Conservation (phyloP, 495 filamentous ascomycete genomes). For the Gamarada debralockiae region DNA sequence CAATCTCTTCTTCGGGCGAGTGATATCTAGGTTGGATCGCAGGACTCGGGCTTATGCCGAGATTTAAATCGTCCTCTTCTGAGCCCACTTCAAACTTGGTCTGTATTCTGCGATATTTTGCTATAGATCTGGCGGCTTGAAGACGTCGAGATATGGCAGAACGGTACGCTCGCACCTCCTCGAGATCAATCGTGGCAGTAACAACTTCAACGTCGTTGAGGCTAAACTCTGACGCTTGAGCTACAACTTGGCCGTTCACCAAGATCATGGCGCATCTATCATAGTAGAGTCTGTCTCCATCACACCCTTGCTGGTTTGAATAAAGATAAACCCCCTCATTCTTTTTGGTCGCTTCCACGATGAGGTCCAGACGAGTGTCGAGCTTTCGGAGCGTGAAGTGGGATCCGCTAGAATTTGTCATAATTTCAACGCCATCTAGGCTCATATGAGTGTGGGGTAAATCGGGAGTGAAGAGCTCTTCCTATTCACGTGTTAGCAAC, state of each 20-base stretch:
- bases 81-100: background rate
- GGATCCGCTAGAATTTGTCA: conserved; percentile 72
- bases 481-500: no score
- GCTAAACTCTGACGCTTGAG: conserved; percentile 54
- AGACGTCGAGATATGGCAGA: conserved; percentile 33
- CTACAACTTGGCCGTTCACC: conserved; percentile 67
- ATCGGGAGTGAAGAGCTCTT: conserved; percentile 72
- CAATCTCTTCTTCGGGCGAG: conserved; percentile 67
- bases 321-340: conserved; percentile 78
- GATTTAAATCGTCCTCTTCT: conserved; percentile 3
- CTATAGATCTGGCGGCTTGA: conserved; percentile 26
- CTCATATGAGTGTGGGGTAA: conserved; percentile 32
- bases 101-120: no score
- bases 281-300: conserved; percentile 55
- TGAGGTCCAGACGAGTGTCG: conserved; percentile 66
- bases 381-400: conserved; percentile 77
- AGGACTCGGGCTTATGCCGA: background rate
- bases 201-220: conserved; percentile 82
- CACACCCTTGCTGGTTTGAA: conserved; percentile 70
- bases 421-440: conserved; percentile 69
- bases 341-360: conserved; percentile 65
- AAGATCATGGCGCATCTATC: conserved; percentile 78
- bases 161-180: conserved; percentile 35
- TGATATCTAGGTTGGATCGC: conserved; percentile 14
- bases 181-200: conserved; percentile 76